Evolutionary conservation across 257 asterid genomes (phyloP), one percentile per base, ranked within the genome.

Genomic region (Lithospermum erythrorhizon): DNA sequence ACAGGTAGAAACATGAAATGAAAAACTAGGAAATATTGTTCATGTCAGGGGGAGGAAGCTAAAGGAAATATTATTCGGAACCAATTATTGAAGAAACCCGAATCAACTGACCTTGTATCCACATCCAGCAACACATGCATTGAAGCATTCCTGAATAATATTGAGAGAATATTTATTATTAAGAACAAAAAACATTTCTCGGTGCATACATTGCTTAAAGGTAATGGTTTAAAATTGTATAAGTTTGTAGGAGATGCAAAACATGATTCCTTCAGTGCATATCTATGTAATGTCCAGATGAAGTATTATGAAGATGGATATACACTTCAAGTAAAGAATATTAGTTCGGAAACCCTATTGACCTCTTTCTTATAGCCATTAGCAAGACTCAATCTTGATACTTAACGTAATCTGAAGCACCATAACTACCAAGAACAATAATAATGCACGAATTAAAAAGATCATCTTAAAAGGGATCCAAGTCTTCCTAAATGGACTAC

Each of bases 91-190:
- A 37, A 32, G 23, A 22, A 22, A 6, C 2, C 24, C 59, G 15
- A 3, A 55, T 23, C 41, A 72, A 79, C 83, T 59, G 18, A 80
- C 95, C 94, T 83, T 87, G 76, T 73, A 84, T 68, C 90, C 86
- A 52, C 95, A 84, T 64, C 95, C 95, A 59, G 94, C 72, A 61
- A 78, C 70, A 63, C 95, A 87, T 61, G 95, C 88, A 35, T 79
- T 90, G 58, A 84, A 85, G 71, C 94, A 87, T 18, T 84, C 85
- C 95, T 87, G 81, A 18, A 24, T 23, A 56, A 24, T 17, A 56
- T 56, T 45, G 66, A 68, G 61, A 58, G 19, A 14, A 56, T 22
- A 35, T 17, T n/a, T 54, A 37, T 51, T n/a, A 32, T n/a, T 23
- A 23, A 53, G 20, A 56, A 65, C 35, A 16, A 37, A 23, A 19